A percentile compares a stretch with the other conserved stretches of the same genome.
Conservation (phyloP, 129 eudicot species). For the Chrysanthemum seticuspe region DNA sequence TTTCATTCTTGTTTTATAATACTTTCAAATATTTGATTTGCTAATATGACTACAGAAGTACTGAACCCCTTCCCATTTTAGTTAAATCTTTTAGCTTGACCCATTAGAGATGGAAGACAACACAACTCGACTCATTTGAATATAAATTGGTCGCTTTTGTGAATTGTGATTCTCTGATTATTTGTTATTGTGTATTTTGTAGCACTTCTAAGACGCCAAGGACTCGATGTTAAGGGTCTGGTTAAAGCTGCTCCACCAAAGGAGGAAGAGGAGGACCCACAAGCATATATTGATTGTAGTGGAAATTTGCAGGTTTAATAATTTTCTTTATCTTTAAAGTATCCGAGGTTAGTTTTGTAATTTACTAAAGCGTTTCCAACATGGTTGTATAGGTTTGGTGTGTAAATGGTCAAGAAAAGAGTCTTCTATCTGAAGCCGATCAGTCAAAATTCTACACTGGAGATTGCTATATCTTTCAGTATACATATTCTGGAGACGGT, state of each 20-base stretch:
- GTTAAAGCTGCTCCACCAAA: constrained; percentile 57
- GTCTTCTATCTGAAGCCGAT: constrained; percentile 51
- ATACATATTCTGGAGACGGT: constrained; percentile 72
- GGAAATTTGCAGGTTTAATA: constrained; percentile 78
- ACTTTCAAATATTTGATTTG: too few relatives aligned
- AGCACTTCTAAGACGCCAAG: constrained; percentile 89
- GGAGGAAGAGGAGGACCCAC: constrained; percentile 78
- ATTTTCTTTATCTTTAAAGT: neutral
- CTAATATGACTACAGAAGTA: too few relatives aligned
- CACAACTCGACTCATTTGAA: too few relatives aligned
- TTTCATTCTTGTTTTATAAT: too few relatives aligned
- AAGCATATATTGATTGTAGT: constrained; percentile 76
- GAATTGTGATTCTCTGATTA: neutral
- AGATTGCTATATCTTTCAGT: constrained; percentile 89
- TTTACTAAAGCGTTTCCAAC: constrained; percentile 7
- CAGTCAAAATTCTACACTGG: constrained; percentile 84
- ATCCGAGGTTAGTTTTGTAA: constrained; percentile 7
- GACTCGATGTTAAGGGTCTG: constrained; percentile 83
- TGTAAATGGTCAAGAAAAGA: constrained; percentile 65
- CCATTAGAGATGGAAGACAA: too few relatives aligned
- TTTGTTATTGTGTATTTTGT: constrained; percentile 24
- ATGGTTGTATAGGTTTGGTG: constrained; percentile 75
- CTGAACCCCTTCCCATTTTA: too few relatives aligned
- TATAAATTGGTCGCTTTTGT: too few relatives aligned
- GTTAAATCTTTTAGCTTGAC: too few relatives aligned